Evolutionary conservation across 768 basidiomycete genomes (phyloP).

Genomic region (Calocybe cyanea): DNA sequence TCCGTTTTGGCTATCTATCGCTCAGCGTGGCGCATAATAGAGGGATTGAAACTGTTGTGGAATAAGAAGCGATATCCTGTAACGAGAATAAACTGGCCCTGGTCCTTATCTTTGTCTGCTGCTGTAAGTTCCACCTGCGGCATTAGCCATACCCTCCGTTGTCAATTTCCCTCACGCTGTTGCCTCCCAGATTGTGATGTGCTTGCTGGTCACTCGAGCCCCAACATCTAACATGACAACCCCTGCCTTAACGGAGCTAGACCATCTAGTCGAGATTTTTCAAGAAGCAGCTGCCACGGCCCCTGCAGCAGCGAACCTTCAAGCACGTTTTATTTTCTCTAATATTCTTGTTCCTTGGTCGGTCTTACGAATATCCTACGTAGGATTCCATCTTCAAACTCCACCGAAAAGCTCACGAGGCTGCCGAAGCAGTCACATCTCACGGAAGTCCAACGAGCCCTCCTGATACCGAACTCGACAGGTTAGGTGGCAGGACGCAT

Average conservation of each 20-base stretch:
- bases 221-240: slow-evolving; percentile 45
- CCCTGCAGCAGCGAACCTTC: slow-evolving; percentile 40
- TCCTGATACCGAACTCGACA: slow-evolving; percentile 48
- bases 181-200: slow-evolving; percentile 49
- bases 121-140: slow-evolving; percentile 40
- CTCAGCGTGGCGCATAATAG: slow-evolving; percentile 64
- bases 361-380: neutral
- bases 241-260: slow-evolving; percentile 46
- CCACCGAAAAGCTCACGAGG: slow-evolving; percentile 41
- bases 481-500: slow-evolving; percentile 52
- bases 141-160: neutral
- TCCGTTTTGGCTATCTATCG: slow-evolving; percentile 73
- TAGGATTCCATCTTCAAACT: slow-evolving; percentile 40
- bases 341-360: neutral
- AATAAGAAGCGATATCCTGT: slow-evolving; percentile 35
- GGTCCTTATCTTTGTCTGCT: slow-evolving; percentile 65
- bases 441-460: slow-evolving; percentile 24
- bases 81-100: slow-evolving; percentile 46
- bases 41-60: slow-evolving; percentile 43
- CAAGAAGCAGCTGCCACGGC: slow-evolving; percentile 42
- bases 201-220: slow-evolving; percentile 47
- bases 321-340: slow-evolving; percentile 30
- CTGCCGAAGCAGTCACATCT: slow-evolving; percentile 25
- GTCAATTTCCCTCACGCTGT: neutral
- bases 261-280: slow-evolving; percentile 40